Conservation (phyloP, 768 basidiomycete genomes). For the Rhodosporidiobolus sp. region DNA sequence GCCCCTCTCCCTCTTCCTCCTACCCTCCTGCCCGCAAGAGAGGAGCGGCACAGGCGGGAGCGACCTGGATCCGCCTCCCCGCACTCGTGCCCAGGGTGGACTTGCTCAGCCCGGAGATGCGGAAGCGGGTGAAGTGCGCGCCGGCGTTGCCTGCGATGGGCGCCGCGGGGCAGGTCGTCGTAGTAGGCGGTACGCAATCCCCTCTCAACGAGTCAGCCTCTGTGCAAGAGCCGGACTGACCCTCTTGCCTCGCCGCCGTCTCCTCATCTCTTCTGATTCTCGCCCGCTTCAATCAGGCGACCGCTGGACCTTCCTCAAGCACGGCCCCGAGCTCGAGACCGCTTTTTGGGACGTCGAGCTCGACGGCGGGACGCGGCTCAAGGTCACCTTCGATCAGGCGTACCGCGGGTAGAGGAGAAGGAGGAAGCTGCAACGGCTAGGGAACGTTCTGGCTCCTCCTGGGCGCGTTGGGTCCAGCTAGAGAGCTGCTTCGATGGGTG, state of each 20-base stretch:
- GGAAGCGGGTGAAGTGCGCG: background rate
- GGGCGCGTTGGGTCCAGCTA: too few species aligned
- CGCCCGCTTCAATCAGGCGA: background rate
- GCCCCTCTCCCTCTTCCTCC: too few species aligned
- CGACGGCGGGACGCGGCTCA: background rate
- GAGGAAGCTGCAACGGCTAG: too few species aligned
- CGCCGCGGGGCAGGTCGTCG: background rate
- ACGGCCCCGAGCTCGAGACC: background rate
- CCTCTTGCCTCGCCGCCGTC: background rate
- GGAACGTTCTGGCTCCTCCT: too few species aligned
- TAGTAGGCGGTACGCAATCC: background rate
- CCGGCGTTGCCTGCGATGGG: background rate
- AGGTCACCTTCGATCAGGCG: conserved; percentile 17
- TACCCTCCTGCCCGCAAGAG: too few species aligned
- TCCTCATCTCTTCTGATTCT: background rate
- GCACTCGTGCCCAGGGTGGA: background rate
- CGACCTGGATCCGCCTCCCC: background rate
- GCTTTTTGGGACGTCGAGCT: conserved; percentile 9
- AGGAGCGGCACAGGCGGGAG: too few species aligned
- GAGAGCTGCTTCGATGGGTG: too few species aligned
- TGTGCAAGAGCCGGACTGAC: background rate
- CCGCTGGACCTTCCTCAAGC: conserved; percentile 2
- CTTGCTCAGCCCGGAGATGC: background rate
- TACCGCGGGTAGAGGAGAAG: background rate
- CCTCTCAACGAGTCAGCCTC: background rate